Evolutionary conservation across 2,329 filamentous ascomycete genomes (phyloP), one percentile per base, ranked within the genome.

Genomic region (Cladosporium sp.): DNA sequence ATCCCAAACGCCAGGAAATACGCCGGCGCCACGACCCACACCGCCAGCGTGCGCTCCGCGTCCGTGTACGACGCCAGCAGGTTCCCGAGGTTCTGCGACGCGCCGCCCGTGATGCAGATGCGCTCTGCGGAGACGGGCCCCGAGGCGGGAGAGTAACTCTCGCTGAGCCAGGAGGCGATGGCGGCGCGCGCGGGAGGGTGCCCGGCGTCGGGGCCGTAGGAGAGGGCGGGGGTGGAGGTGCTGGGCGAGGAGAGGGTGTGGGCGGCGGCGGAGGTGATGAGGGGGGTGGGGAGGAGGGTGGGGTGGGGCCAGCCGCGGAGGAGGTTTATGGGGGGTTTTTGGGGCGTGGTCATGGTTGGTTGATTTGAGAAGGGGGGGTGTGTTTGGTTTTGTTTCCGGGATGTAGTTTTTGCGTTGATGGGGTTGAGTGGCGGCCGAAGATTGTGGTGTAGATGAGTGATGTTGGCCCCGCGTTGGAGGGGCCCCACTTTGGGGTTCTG

Each of bases 1-100:
- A 95, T 87, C n/a, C 84, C 78, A 63, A 87, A 90, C 0, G 84
- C 87, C n/a, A 95, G 75, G 69, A 89, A 87, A 66, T 95, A 95
- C 43, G 85, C 86, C 4, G 91, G 91, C 16, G 86, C 83, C 1
- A 90, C 82, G 69, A 91, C 80, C 86, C 88, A 95, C 9, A 95
- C 76, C 59, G 82, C 82, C 43, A 79, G 75, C 1, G 91, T 95
- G 63, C 84, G 85, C 2, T 75, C 70, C 1, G 88, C 86, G 66
- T 95, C 91, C 0, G 89, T 87, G 64, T 86, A 95, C 31, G 86
- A 86, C 67, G 86, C 82, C 46, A 95, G 72, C 3, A 95, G 72
- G 63, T 83, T 86, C 0, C 86, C 89, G 2, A 95, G 68, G 65
- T 85, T 90, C 74, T 95, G 90, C 59, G 83, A 88, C 3, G 91